phyloP scores from a whole-genome alignment of 805 yeast genomes.

The Wickerhamomyces bovis region DNA sequence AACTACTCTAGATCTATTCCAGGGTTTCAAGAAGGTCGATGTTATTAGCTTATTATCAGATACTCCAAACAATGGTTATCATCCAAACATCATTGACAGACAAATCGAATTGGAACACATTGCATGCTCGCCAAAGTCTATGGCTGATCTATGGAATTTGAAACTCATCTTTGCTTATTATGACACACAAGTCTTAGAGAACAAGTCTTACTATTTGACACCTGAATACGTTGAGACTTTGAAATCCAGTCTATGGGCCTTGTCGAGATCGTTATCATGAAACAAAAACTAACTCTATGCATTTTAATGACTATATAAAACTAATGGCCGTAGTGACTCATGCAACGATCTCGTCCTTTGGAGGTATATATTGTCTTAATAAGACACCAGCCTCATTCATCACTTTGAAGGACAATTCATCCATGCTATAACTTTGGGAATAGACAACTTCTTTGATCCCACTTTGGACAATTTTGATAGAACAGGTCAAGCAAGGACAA shows the following conservation, averaged over 20 bases:
- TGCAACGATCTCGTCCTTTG: constrained; percentile 18
- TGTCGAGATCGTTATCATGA: not conserved
- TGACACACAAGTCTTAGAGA: constrained; percentile 35
- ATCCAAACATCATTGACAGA: constrained; percentile 46
- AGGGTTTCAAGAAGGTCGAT: constrained; percentile 14
- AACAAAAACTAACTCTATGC: not conserved
- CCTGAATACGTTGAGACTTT: constrained; percentile 47
- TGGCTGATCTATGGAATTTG: constrained; percentile 60
- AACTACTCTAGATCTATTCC: constrained; percentile 11
- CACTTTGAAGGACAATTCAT: constrained; percentile 63
- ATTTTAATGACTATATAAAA: not conserved
- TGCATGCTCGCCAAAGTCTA: constrained; percentile 34
- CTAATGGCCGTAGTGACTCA: not conserved
- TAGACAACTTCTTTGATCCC: constrained; percentile 92
- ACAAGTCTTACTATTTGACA: constrained; percentile 35
- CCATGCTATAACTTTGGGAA: constrained; percentile 91
- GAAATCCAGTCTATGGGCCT: constrained; percentile 37
- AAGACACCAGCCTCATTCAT: constrained; percentile 67
- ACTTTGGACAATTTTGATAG: constrained; percentile 89
- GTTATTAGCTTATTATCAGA: constrained; percentile 10
- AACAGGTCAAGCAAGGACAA: constrained; percentile 94
- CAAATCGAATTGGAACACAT: constrained; percentile 44
- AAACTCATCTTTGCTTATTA: constrained; percentile 55
- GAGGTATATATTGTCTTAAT: constrained; percentile 51
- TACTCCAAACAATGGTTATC: constrained; percentile 17